These are phyloP conservation scores for Schrenkiella parvula DNA, from an alignment of 345 rosid genomes.

Conservation along the genomic window DNA sequence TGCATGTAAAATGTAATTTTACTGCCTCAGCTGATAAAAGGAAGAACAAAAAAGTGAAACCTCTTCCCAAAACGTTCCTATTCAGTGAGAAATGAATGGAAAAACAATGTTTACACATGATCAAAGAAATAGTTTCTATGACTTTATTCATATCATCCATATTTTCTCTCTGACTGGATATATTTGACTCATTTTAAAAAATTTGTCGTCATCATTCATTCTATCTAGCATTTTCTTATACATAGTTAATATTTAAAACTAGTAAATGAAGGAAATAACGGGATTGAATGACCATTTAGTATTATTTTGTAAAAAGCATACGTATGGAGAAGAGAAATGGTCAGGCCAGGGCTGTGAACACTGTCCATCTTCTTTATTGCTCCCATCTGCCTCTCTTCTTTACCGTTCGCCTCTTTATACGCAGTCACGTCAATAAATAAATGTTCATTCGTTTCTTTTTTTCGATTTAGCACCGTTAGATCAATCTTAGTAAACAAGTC, in stretches of 20 bases:
- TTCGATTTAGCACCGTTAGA: background rate
- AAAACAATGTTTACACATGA: background rate
- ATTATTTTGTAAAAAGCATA: background rate
- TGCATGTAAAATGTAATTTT: background rate
- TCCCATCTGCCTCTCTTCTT: conserved; percentile 26
- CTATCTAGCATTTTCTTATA: background rate
- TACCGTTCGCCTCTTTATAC: conserved; percentile 10
- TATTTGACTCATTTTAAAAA: background rate
- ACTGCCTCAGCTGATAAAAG: background rate
- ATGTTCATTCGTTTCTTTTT: background rate
- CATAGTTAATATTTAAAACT: background rate
- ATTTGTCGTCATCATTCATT: background rate
- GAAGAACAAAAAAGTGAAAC: background rate
- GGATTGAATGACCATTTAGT: background rate
- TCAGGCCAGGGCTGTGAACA: conserved; percentile 32
- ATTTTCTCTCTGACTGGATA: background rate
- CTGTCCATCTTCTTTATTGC: conserved; percentile 31
- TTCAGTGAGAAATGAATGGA: background rate
- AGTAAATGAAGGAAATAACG: background rate
- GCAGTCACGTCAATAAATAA: background rate
- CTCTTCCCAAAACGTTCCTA: background rate
- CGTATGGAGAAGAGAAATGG: conserved; percentile 25
- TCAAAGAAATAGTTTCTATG: background rate
- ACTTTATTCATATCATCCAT: background rate
- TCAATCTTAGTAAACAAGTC: background rate